Conservation (phyloP, 2,329 filamentous ascomycete genomes). For the Pseudocercospora cruenta region DNA sequence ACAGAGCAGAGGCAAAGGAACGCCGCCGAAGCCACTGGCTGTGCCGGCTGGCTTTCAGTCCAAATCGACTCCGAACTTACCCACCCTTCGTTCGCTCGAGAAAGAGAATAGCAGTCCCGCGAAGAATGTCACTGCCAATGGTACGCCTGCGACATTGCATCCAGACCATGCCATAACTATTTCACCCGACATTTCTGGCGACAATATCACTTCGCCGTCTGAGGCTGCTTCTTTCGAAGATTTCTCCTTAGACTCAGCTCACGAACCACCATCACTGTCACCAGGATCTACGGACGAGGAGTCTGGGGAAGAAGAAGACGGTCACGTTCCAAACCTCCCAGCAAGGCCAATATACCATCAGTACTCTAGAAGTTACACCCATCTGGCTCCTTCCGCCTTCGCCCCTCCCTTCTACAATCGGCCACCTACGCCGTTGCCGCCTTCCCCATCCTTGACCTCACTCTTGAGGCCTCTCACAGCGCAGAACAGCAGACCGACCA, state of each 20-base stretch:
- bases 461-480: constrained; percentile 74
- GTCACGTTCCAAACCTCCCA: constrained; percentile 34
- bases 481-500: constrained; percentile 82
- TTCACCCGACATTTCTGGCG: constrained; percentile 28
- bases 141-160: constrained; percentile 17
- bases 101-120: constrained; percentile 15
- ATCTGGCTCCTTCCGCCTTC: constrained; percentile 53
- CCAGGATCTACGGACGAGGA: constrained; percentile 36
- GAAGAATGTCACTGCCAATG: constrained; percentile 21
- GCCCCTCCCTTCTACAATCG: constrained; percentile 94
- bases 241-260: constrained; percentile 38
- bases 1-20: constrained; percentile 45
- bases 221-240: constrained; percentile 45
- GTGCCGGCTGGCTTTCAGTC: constrained; percentile 44
- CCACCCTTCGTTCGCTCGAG: constrained; percentile 44
- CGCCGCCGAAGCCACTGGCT: constrained; percentile 24
- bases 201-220: constrained; percentile 42
- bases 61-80: constrained; percentile 52
- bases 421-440: constrained; percentile 91
- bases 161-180: constrained; percentile 16
- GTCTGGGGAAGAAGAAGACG: constrained; percentile 37
- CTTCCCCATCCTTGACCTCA: constrained; percentile 88
- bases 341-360: constrained; percentile 46
- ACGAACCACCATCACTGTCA: constrained; percentile 33
- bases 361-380: constrained; percentile 49